Conservation (phyloP, 768 basidiomycete genomes). For the Phaeolepiota aurea region DNA sequence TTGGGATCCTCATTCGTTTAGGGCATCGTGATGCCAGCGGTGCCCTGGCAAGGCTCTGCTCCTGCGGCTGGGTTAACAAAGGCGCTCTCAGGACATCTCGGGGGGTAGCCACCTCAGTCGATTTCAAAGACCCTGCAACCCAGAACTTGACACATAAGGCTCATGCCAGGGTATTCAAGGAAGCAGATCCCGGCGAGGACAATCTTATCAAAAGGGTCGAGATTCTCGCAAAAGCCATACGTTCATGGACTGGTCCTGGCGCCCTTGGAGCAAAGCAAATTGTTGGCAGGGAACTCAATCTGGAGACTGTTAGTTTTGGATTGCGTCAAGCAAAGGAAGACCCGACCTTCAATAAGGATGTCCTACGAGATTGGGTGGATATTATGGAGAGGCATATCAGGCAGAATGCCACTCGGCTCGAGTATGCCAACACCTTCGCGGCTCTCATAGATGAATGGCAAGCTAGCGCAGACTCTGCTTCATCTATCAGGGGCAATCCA, state of each 20-base stretch:
- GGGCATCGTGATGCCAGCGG: no score
- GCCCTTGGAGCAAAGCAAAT: slow-evolving; percentile 10
- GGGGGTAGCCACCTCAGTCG: slow-evolving; percentile 35
- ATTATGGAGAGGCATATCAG: background rate
- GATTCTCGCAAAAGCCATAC: slow-evolving; percentile 22
- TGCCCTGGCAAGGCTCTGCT: no score
- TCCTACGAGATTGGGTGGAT: background rate
- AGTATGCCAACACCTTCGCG: slow-evolving; percentile 32
- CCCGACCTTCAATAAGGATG: slow-evolving; percentile 7
- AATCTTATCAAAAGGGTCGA: slow-evolving; percentile 21
- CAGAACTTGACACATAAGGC: slow-evolving; percentile 24
- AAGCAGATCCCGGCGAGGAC: slow-evolving; percentile 12
- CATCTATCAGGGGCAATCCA: slow-evolving; percentile 10
- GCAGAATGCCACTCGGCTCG: slow-evolving; percentile 20
- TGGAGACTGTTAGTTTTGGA: slow-evolving; percentile 10
- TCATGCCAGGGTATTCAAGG: slow-evolving; percentile 22
- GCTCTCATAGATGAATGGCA: slow-evolving; percentile 36
- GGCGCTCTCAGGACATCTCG: no score
- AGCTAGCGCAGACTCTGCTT: slow-evolving; percentile 30
- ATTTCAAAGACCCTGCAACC: slow-evolving; percentile 34
- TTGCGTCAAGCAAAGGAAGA: slow-evolving; percentile 28
- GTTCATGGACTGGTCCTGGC: slow-evolving; percentile 27
- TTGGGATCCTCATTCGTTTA: no score
- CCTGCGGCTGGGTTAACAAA: no score
- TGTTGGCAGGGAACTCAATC: slow-evolving; percentile 13